Evolutionary conservation across 169 alveolate species (phyloP), one percentile per base, ranked within the genome.

Genomic region (Babesia caballi): DNA sequence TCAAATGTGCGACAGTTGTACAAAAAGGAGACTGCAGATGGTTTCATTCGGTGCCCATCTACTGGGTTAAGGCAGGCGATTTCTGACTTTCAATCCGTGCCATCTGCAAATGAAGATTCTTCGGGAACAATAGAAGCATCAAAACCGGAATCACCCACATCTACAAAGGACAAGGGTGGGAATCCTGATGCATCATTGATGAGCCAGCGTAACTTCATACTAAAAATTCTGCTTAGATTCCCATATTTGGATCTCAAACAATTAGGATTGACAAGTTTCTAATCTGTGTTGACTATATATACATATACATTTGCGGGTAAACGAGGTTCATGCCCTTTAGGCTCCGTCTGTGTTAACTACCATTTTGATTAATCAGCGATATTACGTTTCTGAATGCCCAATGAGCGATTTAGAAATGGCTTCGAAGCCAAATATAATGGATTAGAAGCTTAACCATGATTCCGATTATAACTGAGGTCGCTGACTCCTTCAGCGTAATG

Each of bases 341-440:
- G n/a, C n/a, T n/a, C n/a, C n/a, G n/a, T n/a, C n/a, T n/a, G n/a
- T n/a, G n/a, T n/a, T n/a, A n/a, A n/a, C n/a, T n/a, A n/a, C n/a
- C n/a, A n/a, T n/a, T n/a, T 38, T 38, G 14, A 38, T 38, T 38
- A 11, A 17, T 38, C n/a, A 17, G 44, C 14, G 14, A 11, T 12
- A 3, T 38, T 38, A 38, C 14, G 44, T 38, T 38, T 38, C n/a
- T 38, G 14, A 38, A 38, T 4, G 7, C 15, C 44, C 44, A 12
- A 38, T 12, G 44, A 17, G n/a, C 3, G 44, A 11, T 0, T 38
- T 30, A 63, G 23, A 25, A 49, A 2, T 47, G 58, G 60, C 44
- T 47, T 5, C 21, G 38, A 33, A 63, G 52, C 84, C 84, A 74
- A 15, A 50, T 27, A 32, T 25, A 74, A 21, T 74, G 70, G 2